These are phyloP conservation scores for Tetrapyrgos nigripes DNA, from an alignment of 1,284 basidiomycete species.

Conservation along the genomic window DNA sequence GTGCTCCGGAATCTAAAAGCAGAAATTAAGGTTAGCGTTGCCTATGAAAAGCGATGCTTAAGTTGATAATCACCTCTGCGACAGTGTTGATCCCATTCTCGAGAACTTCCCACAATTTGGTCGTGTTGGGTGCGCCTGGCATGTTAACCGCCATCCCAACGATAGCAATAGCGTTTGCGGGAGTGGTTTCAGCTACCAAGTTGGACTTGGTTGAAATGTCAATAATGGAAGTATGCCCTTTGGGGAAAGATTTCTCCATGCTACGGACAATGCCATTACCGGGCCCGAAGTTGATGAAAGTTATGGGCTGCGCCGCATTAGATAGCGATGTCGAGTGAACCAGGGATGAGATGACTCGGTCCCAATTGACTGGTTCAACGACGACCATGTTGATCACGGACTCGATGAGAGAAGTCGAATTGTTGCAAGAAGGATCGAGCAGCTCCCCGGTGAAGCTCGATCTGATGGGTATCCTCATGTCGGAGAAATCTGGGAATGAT, in stretches of 20 bases:
- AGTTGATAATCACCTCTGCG: conserved; percentile 50
- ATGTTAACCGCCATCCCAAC: conserved; percentile 74
- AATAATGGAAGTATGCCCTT: conserved; percentile 26
- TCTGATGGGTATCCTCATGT: conserved; percentile 52
- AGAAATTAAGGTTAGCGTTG: not conserved
- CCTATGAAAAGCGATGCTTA: not conserved
- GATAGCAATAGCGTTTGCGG: conserved; percentile 56
- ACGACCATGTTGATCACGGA: conserved; percentile 65
- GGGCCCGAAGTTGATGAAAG: conserved; percentile 63
- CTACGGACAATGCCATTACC: conserved; percentile 50
- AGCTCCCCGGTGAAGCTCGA: conserved; percentile 54
- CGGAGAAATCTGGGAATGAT: conserved; percentile 51
- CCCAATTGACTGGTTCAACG: conserved; percentile 62
- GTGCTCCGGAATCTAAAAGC: conserved; percentile 59
- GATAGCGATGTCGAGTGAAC: conserved; percentile 28
- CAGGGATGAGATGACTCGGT: conserved; percentile 43
- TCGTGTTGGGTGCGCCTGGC: conserved; percentile 57
- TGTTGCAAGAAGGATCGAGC: conserved; percentile 27
- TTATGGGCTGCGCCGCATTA: conserved; percentile 25
- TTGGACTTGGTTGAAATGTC: conserved; percentile 26
- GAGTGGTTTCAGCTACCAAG: conserved; percentile 46
- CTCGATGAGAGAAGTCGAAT: conserved; percentile 46
- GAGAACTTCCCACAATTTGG: conserved; percentile 64
- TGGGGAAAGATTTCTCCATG: conserved; percentile 43
- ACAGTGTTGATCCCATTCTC: conserved; percentile 63